A percentile compares a stretch with the other conserved stretches of the same genome.
These are phyloP conservation scores for Gamarada debralockiae DNA, from an alignment of 495 filamentous ascomycete species.

Conservation along the genomic window DNA sequence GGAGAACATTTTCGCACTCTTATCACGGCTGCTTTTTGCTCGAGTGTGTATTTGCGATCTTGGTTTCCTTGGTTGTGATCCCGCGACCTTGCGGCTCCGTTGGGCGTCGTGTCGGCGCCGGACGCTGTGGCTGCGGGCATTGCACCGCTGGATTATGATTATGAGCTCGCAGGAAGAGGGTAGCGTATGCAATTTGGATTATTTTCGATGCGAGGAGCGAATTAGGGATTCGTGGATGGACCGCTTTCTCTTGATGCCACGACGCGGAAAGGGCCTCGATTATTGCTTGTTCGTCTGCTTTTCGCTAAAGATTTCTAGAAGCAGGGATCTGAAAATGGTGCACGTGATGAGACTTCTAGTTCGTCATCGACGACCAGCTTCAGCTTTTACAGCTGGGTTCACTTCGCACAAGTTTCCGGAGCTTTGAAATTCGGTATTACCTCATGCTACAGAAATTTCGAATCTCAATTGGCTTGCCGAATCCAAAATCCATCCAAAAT, in stretches of 20 bases:
- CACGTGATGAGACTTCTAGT: slow-evolving; percentile 5
- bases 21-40: slow-evolving; percentile 86
- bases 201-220: background rate
- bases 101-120: slow-evolving; percentile 45
- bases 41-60: slow-evolving; percentile 80
- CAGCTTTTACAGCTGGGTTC: no score
- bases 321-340: background rate
- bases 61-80: slow-evolving; percentile 94
- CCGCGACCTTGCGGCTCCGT: slow-evolving; percentile 64
- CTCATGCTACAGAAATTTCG: background rate
- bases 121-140: slow-evolving; percentile 81
- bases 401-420: background rate
- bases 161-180: background rate
- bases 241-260: background rate
- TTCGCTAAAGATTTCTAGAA: background rate
- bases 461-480: background rate
- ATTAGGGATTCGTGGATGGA: background rate
- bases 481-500: background rate
- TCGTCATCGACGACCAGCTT: slow-evolving; percentile 4
- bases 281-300: background rate
- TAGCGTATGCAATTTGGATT: background rate
- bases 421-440: background rate
- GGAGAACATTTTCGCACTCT: slow-evolving; percentile 77
- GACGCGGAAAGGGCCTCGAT: background rate
- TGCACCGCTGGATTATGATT: slow-evolving; percentile 21